Base-by-base conservation (phyloP, 139 green algal species). In the Deuterostichococcus epilithicus region DNA sequence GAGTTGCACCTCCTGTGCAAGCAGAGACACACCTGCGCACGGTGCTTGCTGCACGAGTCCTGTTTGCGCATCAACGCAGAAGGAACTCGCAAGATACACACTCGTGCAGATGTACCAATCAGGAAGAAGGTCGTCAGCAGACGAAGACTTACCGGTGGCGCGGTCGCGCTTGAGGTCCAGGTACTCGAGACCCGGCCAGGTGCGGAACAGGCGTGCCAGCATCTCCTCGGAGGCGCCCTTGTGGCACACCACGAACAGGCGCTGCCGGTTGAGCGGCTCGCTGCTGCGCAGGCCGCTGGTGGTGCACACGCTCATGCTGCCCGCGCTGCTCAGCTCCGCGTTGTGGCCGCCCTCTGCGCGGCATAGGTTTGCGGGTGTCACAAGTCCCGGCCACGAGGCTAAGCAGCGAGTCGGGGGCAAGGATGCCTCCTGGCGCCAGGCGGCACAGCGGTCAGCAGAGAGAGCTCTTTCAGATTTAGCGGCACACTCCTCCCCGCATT, bases 121-220 rank as follows among this genome's bases (percentile, higher is more conserved):
- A n/a, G n/a, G n/a, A n/a, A n/a, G n/a, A n/a, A n/a, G n/a, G n/a
- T n/a, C n/a, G n/a, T n/a, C n/a, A n/a, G n/a, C n/a, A n/a, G n/a
- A n/a, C 52, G 18, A 5, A 63, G 81, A 89, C 34, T 84, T 82
- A 72, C 88, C 89, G 8, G 88, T 96, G 23, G 76, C 59, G 20
- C 85, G 83, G 78, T 97, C 92, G 70, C 87, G 85, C 83, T 97
- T 97, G 30, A 97, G 83, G 79, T 96, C 90, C 67, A 89, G 93
- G 85, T 96, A 97, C 86, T 97, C 91, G 88, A 96, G 93, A 68
- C 92, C 93, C 0, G 88, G 84, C 73, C 90, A 94, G 60, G 80
- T 72, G 10, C 89, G 75, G 87, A 97, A 97, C 45, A 97, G 79
- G 47, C 83, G 78, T 22, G 81, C 75, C 70, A 97, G 77, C 70